Conservation (phyloP, 179 eudicot species). For the Beta lomatogona region DNA sequence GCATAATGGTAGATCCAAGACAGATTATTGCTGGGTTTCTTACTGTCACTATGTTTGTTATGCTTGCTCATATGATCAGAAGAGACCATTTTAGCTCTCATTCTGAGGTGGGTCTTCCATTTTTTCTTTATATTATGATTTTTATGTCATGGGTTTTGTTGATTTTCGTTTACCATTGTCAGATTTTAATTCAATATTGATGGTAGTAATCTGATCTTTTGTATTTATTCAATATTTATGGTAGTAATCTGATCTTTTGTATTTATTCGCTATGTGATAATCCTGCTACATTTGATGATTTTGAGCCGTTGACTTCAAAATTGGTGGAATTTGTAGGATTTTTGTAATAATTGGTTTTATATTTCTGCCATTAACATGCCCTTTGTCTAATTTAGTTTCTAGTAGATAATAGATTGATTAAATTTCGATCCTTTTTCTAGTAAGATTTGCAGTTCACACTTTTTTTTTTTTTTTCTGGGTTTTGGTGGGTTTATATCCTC, state of each 20-base stretch:
- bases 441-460: too few relatives aligned
- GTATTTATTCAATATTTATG: too few relatives aligned
- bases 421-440: not conserved
- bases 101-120: conserved; percentile 35
- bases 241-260: not conserved
- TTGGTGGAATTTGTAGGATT: too few relatives aligned
- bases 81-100: conserved; percentile 66
- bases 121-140: not conserved
- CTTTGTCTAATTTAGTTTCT: not conserved
- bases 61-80: conserved; percentile 92
- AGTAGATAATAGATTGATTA: not conserved
- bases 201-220: too few relatives aligned
- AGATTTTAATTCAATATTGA: not conserved
- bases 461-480: too few relatives aligned
- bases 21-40: conserved; percentile 88
- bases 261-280: not conserved
- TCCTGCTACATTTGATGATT: not conserved
- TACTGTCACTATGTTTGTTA: conserved; percentile 87
- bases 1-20: conserved; percentile 77
- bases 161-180: not conserved
- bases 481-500: not conserved
- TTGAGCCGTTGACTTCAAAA: not conserved
- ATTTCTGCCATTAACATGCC: not conserved
- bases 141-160: not conserved
- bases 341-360: not conserved